Conservation (phyloP, 345 rosid species). For the Leavenworthia alabamica region DNA sequence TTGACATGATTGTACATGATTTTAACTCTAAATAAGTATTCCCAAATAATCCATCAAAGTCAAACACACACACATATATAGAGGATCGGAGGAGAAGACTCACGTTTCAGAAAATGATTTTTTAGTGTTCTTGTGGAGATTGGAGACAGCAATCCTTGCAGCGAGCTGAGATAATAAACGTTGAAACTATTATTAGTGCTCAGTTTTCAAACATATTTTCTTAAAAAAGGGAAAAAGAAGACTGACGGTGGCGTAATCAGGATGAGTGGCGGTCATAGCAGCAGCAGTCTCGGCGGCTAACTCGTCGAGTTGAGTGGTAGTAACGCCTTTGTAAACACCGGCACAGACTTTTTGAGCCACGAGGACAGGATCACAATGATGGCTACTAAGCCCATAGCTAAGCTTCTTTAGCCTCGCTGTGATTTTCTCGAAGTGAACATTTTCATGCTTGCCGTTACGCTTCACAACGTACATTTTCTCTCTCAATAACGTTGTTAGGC, state of each 20-base stretch:
- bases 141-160: constrained; percentile 89
- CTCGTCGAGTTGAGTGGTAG: constrained; percentile 90
- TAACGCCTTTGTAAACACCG: constrained; percentile 91
- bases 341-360: constrained; percentile 91
- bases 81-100: constrained; percentile 21
- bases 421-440: constrained; percentile 87
- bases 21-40: constrained; percentile 44
- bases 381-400: constrained; percentile 75
- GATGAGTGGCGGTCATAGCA: constrained; percentile 85
- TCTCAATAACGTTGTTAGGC: constrained; percentile 6
- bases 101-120: constrained; percentile 90
- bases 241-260: constrained; percentile 89
- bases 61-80: background rate
- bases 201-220: background rate
- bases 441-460: constrained; percentile 75
- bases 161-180: constrained; percentile 55
- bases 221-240: background rate
- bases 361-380: constrained; percentile 89
- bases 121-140: constrained; percentile 89
- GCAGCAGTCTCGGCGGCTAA: constrained; percentile 97
- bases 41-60: background rate
- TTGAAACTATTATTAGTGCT: background rate
- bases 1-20: constrained; percentile 69
- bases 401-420: constrained; percentile 90
- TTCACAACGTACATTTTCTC: constrained; percentile 72